Conservation (phyloP, 148 eudicot species). For the Silene latifolia region DNA sequence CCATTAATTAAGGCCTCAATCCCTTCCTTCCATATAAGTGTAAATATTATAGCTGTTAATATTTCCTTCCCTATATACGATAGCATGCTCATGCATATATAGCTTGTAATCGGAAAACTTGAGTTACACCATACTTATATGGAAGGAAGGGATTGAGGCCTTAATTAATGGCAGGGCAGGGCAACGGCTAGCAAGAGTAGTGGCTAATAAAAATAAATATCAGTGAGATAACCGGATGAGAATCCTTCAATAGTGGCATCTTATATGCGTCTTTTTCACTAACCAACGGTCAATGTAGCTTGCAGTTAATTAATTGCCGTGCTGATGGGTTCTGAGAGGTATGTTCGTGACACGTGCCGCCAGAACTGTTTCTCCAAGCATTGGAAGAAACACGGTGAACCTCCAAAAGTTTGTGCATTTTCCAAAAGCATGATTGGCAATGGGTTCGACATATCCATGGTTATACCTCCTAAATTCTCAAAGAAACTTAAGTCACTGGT, state of each 20-base stretch:
- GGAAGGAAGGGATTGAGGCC: no score
- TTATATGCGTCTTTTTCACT: neutral
- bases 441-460: slow-evolving; percentile 31
- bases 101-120: no score
- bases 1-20: no score
- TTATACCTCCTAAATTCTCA: slow-evolving; percentile 47
- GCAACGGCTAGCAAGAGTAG: no score
- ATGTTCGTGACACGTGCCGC: slow-evolving; percentile 37
- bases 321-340: slow-evolving; percentile 10
- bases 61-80: no score
- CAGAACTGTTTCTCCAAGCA: slow-evolving; percentile 35
- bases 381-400: slow-evolving; percentile 21
- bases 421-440: slow-evolving; percentile 45
- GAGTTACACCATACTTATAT: no score
- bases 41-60: no score
- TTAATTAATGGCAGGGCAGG: no score
- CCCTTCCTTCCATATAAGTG: no score
- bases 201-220: no score
- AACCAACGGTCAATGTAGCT: neutral
- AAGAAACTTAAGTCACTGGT: slow-evolving; percentile 26
- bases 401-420: slow-evolving; percentile 35
- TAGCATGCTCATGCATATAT: no score
- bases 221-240: neutral
- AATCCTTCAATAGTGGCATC: neutral
- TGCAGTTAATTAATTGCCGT: neutral